A percentile compares a stretch with the other conserved stretches of the same genome.
Conservation (phyloP, 2,329 filamentous ascomycete species). For the Cytospora mali region DNA sequence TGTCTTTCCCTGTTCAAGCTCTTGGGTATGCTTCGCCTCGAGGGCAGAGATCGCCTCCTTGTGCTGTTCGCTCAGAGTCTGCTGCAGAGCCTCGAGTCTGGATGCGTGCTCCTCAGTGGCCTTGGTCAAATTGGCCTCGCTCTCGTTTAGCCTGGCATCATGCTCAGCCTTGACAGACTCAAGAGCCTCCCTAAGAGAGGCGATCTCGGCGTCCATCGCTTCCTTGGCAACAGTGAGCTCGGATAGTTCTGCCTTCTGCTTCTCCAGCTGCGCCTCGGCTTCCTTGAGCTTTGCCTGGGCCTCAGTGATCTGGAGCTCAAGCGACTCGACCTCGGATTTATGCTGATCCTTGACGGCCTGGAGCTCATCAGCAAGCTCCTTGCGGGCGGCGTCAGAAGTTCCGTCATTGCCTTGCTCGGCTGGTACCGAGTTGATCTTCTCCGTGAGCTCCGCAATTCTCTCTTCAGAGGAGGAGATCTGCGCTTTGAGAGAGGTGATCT, state of each 20-base stretch:
- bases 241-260: constrained; percentile 51
- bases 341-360: constrained; percentile 54
- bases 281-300: constrained; percentile 53
- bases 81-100: constrained; percentile 54
- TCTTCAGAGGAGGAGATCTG: constrained; percentile 59
- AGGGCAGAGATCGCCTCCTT: constrained; percentile 51
- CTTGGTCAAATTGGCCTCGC: constrained; percentile 41
- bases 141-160: constrained; percentile 41
- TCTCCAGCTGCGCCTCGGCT: constrained; percentile 54
- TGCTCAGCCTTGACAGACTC: constrained; percentile 49
- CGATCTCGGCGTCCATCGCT: constrained; percentile 51
- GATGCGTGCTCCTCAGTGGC: constrained; percentile 51
- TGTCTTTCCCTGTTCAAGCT: constrained; percentile 50
- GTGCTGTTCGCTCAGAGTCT: constrained; percentile 54
- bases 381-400: constrained; percentile 45
- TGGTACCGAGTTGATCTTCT: constrained; percentile 47
- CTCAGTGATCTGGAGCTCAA: constrained; percentile 52
- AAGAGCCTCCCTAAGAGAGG: constrained; percentile 53
- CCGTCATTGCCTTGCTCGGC: constrained; percentile 41
- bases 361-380: constrained; percentile 50
- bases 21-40: constrained; percentile 55
- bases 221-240: constrained; percentile 54
- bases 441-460: constrained; percentile 57
- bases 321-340: constrained; percentile 48
- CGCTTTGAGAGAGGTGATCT: constrained; percentile 59